phyloP scores from a whole-genome alignment of 306 rosid genomes.

The Hylodesmum podocarpum region DNA sequence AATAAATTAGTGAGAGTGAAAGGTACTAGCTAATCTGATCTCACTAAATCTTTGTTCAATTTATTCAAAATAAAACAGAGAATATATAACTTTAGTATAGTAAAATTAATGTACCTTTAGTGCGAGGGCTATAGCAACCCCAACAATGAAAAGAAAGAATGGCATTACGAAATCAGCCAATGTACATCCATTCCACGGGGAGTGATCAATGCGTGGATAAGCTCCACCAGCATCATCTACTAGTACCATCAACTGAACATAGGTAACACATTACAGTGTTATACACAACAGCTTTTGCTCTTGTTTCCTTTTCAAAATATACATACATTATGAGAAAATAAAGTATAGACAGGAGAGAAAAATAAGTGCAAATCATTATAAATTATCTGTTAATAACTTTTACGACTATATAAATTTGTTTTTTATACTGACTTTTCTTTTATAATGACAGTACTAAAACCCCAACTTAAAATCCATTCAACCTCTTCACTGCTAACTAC shows the following conservation, averaged over 20 bases:
- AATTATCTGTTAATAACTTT: too few species aligned
- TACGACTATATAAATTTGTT: too few species aligned
- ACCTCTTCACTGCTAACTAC: too few species aligned
- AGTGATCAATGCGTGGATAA: slow-evolving; percentile 67
- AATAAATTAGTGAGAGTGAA: neutral
- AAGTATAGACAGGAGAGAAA: too few species aligned
- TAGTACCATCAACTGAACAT: slow-evolving; percentile 57
- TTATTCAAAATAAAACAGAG: neutral
- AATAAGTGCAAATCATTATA: too few species aligned
- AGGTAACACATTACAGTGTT: neutral
- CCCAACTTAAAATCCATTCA: too few species aligned
- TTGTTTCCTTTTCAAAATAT: too few species aligned
- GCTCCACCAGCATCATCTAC: slow-evolving; percentile 73
- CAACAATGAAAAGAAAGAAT: slow-evolving; percentile 79
- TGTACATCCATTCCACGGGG: slow-evolving; percentile 83
- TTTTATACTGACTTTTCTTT: too few species aligned
- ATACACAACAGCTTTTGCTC: too few species aligned
- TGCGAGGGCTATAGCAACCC: slow-evolving; percentile 73
- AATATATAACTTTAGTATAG: too few species aligned
- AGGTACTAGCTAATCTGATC: neutral
- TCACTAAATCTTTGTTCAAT: neutral
- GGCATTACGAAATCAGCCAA: slow-evolving; percentile 82
- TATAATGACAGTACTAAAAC: too few species aligned
- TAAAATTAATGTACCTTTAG: slow-evolving; percentile 43
- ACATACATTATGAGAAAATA: neutral